Evolutionary conservation across 2,329 filamentous ascomycete genomes (phyloP), one percentile per base, ranked within the genome.

Genomic region (Colletotrichum aenigma): DNA sequence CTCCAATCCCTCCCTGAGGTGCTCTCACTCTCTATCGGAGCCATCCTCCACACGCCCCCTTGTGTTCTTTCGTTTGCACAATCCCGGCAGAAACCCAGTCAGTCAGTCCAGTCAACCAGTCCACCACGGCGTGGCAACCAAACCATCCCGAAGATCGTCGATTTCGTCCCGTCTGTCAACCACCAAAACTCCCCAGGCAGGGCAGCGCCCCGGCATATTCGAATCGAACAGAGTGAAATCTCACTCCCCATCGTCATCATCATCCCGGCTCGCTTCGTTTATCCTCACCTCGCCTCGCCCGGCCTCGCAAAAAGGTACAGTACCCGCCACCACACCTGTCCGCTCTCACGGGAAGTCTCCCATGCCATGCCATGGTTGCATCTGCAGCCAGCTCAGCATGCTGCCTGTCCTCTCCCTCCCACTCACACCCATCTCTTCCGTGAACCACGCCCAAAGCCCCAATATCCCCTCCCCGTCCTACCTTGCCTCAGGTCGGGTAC

Each of bases 281-380:
- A 58, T 26, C 52, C 48, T 34, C 21, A 9, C 38, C 43, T 66
- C 26, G 38, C 38, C 64, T 66, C 12, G 34, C 26, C 38, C 24
- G 30, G 16, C 36, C 38, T 60, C 32, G 58, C 32, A 61, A 66
- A 48, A 66, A 74, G 71, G 71, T 74, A 71, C 67, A 30, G 71
- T 67, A 61, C 62, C 62, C 68, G 52, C 24, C 61, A 6, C 30
- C 30, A 15, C 16, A n/a, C 61, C 32, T 16, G 34, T 60, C 36
- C 34, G 62, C 62, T 65, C 43, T 43, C 62, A 65, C 62, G 62
- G 62, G 62, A 65, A 64, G 60, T 66, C n/a, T 66, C 34, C 52
- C 66, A 43, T 16, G 6, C 55, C 48, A 34, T 36, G 21, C 56
- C 8, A 10, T 38, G 32, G 16, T 69, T 60, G 65, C 55, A 62